Conservation (phyloP, 352 stramenopile genomes). For the Phytophthora crassamura region DNA sequence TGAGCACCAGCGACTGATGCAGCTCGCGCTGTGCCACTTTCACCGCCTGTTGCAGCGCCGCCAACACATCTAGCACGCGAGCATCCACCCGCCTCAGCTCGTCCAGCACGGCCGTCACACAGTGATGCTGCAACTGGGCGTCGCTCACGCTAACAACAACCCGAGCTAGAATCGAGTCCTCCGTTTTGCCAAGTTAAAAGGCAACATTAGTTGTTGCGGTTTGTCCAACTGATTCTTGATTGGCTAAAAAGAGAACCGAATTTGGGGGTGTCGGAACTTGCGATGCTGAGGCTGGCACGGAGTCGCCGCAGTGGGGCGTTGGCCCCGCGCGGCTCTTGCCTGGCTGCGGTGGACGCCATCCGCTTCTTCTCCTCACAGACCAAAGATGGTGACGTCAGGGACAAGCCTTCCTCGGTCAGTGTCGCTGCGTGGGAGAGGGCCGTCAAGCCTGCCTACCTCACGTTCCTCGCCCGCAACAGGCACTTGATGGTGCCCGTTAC, state of each 20-base stretch:
- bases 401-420: too few species aligned
- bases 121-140: conserved; percentile 28
- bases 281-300: too few species aligned
- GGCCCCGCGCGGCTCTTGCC: too few species aligned
- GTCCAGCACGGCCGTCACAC: conserved; percentile 11
- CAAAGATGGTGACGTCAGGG: too few species aligned
- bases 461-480: conserved; percentile 11
- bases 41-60: conserved; percentile 12
- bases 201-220: too few species aligned
- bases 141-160: conserved; percentile 16
- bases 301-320: too few species aligned
- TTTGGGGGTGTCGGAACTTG: too few species aligned
- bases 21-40: conserved; percentile 26
- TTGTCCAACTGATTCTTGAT: too few species aligned
- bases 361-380: too few species aligned
- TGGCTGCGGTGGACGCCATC: too few species aligned
- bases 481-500: conserved; percentile 9
- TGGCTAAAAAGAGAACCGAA: too few species aligned
- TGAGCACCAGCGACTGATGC: conserved; percentile 10
- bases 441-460: neutral
- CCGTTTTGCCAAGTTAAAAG: neutral
- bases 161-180: conserved; percentile 29
- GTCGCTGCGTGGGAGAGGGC: too few species aligned
- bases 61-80: conserved; percentile 20
- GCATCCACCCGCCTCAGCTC: conserved; percentile 12